Evolutionary conservation across 768 basidiomycete genomes (phyloP).

Genomic region (Naganishia friedmannii): DNA sequence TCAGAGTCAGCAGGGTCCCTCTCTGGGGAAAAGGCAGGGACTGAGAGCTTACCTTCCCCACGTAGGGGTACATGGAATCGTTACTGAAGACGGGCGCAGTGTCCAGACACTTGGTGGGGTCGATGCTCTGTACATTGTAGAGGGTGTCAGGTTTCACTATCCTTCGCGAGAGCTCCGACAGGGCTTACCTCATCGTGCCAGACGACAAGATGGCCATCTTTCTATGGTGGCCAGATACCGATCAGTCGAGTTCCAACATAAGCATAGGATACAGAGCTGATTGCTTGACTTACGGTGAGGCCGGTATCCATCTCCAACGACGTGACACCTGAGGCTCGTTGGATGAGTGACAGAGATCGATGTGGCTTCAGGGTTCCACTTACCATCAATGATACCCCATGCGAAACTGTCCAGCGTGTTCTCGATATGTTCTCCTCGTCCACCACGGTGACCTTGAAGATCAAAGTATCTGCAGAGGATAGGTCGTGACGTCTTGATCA

Average conservation of each 20-base stretch:
- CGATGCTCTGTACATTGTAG: conserved; percentile 53
- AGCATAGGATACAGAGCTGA: no score
- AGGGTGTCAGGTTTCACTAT: not conserved
- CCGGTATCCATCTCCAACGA: conserved; percentile 78
- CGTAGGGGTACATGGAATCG: conserved; percentile 45
- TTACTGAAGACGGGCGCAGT: conserved; percentile 57
- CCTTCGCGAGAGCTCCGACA: no score
- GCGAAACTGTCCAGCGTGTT: conserved; percentile 72
- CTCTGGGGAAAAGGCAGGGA: no score
- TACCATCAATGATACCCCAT: conserved; percentile 68
- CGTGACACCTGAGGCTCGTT: conserved; percentile 53
- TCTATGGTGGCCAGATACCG: conserved; percentile 40
- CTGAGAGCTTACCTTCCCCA: conserved; percentile 31
- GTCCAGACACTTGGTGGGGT: conserved; percentile 65
- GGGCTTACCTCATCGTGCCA: conserved; percentile 66
- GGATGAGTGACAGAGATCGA: not conserved
- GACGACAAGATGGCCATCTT: conserved; percentile 72
- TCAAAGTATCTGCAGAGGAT: conserved; percentile 34
- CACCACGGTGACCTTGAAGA: conserved; percentile 58
- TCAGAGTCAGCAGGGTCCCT: conserved; percentile 33
- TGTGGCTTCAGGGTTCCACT: conserved; percentile 36
- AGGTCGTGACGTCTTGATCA: not conserved
- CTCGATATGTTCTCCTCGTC: conserved; percentile 71
- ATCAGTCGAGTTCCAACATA: not conserved
- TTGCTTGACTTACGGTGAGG: conserved; percentile 58